These are phyloP conservation scores for Claviceps africana DNA, from an alignment of 2,329 filamentous ascomycete genomes.

Conservation along the genomic window DNA sequence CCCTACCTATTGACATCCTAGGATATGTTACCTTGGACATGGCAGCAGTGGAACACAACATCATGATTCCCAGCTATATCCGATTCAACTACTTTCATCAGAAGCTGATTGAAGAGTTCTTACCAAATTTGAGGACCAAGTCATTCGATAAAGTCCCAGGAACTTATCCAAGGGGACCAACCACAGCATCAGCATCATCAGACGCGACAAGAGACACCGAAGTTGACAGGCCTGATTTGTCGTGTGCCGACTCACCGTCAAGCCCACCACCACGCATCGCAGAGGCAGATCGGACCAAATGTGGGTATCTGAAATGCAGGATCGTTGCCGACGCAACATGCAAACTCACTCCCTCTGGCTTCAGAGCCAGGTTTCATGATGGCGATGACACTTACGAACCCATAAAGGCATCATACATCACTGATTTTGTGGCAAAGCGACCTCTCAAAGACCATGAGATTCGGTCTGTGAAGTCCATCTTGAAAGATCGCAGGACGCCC, in stretches of 20 bases:
- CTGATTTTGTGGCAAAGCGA: slow-evolving; percentile 10
- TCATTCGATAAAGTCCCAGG: slow-evolving; percentile 12
- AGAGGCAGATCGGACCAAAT: slow-evolving; percentile 4
- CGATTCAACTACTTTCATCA: slow-evolving; percentile 12
- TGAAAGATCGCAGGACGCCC: slow-evolving; percentile 15
- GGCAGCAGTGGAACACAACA: slow-evolving; percentile 13
- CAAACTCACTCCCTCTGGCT: slow-evolving; percentile 9
- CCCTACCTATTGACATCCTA: slow-evolving; percentile 13
- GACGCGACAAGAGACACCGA: background rate
- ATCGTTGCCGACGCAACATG: slow-evolving; percentile 5
- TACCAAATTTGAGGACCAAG: slow-evolving; percentile 10
- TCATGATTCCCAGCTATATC: slow-evolving; percentile 18
- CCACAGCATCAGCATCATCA: slow-evolving; percentile 3
- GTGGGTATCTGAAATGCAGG: slow-evolving; percentile 6
- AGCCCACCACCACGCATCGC: slow-evolving; percentile 1
- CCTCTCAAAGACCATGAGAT: slow-evolving; percentile 10
- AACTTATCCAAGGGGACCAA: slow-evolving; percentile 12
- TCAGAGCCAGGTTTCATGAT: slow-evolving; percentile 10
- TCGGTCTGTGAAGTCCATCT: slow-evolving; percentile 14
- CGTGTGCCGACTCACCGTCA: background rate
- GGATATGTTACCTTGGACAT: slow-evolving; percentile 17
- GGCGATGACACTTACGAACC: slow-evolving; percentile 10
- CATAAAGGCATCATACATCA: slow-evolving; percentile 11
- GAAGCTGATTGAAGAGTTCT: slow-evolving; percentile 12
- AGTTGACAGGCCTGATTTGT: background rate